Evolutionary conservation across 139 green algal genomes (phyloP).

Genomic region (Chlamydomonas applanata): DNA sequence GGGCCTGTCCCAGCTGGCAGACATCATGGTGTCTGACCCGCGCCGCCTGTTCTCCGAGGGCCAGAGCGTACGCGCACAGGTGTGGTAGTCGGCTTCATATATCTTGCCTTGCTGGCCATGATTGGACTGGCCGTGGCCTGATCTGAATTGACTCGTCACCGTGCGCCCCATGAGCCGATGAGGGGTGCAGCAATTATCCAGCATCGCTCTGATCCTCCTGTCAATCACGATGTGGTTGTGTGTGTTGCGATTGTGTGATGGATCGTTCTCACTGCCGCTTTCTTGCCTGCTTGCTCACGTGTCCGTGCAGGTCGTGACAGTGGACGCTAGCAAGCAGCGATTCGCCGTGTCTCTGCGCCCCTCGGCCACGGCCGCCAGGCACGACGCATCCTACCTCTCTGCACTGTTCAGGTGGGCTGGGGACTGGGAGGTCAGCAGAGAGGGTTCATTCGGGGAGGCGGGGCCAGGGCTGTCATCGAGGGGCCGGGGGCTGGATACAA

Average conservation of each 20-base stretch:
- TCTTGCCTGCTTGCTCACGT: neutral
- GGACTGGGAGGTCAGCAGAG: too few species aligned
- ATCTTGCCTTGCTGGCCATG: neutral
- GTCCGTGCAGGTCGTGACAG: conserved; percentile 20
- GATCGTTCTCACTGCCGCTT: neutral
- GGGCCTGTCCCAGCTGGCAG: conserved; percentile 73
- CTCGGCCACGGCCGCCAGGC: conserved; percentile 32
- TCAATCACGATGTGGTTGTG: too few species aligned
- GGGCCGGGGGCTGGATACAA: neutral
- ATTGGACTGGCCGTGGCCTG: too few species aligned
- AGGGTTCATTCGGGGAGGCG: conserved; percentile 4
- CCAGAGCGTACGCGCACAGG: conserved; percentile 70
- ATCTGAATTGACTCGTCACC: too few species aligned
- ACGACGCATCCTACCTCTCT: conserved; percentile 40
- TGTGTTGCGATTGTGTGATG: too few species aligned
- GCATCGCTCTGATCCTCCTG: too few species aligned
- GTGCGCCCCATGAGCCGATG: too few species aligned
- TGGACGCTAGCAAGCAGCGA: conserved; percentile 31
- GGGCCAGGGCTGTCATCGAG: neutral
- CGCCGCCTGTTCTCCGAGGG: conserved; percentile 55
- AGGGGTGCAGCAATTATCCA: too few species aligned
- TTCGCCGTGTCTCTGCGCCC: conserved; percentile 68
- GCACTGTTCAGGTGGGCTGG: conserved; percentile 43
- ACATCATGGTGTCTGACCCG: conserved; percentile 78
- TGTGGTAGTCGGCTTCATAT: neutral